phyloP scores from a whole-genome alignment of 305 asterid genomes.

The Nicotiana rustica region DNA sequence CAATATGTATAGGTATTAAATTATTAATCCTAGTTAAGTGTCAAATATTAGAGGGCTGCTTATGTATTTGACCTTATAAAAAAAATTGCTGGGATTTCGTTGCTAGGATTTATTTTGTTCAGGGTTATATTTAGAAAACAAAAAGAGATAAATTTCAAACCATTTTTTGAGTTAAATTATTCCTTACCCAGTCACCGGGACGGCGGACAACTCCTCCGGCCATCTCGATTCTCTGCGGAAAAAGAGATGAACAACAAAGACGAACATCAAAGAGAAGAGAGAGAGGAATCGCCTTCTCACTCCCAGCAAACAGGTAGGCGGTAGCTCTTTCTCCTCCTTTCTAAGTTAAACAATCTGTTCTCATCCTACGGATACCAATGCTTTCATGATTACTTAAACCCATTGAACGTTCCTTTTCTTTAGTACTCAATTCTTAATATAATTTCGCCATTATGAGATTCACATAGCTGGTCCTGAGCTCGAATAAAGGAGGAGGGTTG shows the following conservation, averaged over 20 bases:
- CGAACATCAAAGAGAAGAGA: constrained; percentile 15
- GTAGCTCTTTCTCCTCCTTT: background rate
- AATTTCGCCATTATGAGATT: background rate
- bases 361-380: background rate
- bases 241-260: constrained; percentile 13
- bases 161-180: background rate
- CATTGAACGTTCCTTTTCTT: background rate
- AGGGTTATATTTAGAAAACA: too few species aligned
- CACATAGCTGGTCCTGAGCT: background rate
- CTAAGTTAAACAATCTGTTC: background rate
- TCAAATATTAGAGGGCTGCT: too few species aligned
- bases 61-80: too few species aligned
- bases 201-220: background rate
- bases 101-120: too few species aligned
- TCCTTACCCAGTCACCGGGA: background rate
- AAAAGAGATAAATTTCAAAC: too few species aligned
- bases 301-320: constrained; percentile 43
- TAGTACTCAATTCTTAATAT: background rate
- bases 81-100: too few species aligned
- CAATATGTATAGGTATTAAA: too few species aligned
- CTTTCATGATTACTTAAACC: background rate
- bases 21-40: too few species aligned
- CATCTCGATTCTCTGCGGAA: background rate
- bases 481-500: background rate
- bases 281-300: constrained; percentile 29